phyloP scores from a whole-genome alignment of 192 early-diverging fungal species.

The Backusella sp. region DNA sequence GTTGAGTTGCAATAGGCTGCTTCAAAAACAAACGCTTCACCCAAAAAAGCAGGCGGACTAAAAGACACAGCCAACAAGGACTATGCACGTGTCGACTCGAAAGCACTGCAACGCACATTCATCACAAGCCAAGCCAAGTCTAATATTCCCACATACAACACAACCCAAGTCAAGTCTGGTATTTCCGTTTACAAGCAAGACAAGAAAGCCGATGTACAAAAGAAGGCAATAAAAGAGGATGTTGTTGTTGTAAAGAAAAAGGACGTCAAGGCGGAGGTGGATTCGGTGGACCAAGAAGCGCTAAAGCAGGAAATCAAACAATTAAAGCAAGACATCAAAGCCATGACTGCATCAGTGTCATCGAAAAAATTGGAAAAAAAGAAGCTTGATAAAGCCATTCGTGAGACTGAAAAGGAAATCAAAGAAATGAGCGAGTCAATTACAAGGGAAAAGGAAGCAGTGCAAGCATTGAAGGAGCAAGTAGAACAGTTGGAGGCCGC shows the following conservation, averaged over 20 bases:
- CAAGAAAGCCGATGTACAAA: neutral
- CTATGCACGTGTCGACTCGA: neutral
- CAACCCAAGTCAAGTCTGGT: neutral
- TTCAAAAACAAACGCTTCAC: neutral
- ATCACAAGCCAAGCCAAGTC: neutral
- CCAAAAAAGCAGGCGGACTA: neutral
- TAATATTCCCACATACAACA: neutral
- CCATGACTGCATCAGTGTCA: neutral
- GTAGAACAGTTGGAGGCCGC: neutral
- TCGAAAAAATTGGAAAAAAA: neutral
- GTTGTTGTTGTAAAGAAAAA: neutral
- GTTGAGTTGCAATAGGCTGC: neutral
- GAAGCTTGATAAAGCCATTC: neutral
- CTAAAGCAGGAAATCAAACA: neutral
- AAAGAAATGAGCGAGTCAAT: neutral
- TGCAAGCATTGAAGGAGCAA: neutral
- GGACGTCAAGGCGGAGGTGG: neutral
- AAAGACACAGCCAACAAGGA: neutral
- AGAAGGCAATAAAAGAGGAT: neutral
- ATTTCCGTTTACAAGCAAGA: neutral
- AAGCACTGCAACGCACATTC: neutral
- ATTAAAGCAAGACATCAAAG: neutral
- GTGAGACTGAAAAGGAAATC: neutral
- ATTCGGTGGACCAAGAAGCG: neutral
- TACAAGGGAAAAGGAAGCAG: neutral